These are phyloP conservation scores for Alternaria consortialis DNA, from an alignment of 2,329 filamentous ascomycete species.

Conservation along the genomic window DNA sequence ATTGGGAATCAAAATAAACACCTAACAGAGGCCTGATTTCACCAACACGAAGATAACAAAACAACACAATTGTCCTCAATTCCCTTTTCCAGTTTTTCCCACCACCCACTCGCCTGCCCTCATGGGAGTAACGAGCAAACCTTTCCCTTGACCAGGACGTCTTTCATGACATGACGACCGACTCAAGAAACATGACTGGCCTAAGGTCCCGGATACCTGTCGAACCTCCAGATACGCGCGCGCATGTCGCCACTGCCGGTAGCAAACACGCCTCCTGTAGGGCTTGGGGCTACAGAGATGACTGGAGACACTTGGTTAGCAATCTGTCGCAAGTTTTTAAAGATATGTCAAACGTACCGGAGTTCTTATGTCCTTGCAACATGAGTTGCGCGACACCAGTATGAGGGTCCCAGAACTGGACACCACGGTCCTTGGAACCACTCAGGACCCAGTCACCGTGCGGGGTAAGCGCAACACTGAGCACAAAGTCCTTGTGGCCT, in stretches of 20 bases:
- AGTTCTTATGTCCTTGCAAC: slow-evolving; percentile 99
- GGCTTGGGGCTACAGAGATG: slow-evolving; percentile 95
- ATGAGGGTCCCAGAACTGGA: slow-evolving; percentile 97
- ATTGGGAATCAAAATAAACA: slow-evolving; percentile 8
- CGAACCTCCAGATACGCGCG: slow-evolving; percentile 88
- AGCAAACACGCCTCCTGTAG: slow-evolving; percentile 86
- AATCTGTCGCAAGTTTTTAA: neutral
- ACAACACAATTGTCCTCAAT: neutral
- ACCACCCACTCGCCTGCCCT: neutral
- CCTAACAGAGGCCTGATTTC: neutral
- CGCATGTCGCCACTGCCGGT: slow-evolving; percentile 98
- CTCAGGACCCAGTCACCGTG: slow-evolving; percentile 96
- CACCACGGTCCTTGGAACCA: slow-evolving; percentile 94
- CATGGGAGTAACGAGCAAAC: too few species aligned
- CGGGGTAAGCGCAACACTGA: slow-evolving; percentile 93
- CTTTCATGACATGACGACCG: neutral
- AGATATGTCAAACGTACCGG: slow-evolving; percentile 61
- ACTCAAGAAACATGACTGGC: neutral
- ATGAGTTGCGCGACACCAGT: slow-evolving; percentile 96
- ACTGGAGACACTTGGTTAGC: slow-evolving; percentile 62
- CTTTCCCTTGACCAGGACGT: neutral
- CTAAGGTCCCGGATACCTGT: slow-evolving; percentile 47
- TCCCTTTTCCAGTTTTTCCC: slow-evolving; percentile 1
- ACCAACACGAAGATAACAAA: neutral
- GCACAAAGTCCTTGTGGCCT: slow-evolving; percentile 97